Conservation (phyloP, 495 filamentous ascomycete species). For the Apiosordaria backusii region DNA sequence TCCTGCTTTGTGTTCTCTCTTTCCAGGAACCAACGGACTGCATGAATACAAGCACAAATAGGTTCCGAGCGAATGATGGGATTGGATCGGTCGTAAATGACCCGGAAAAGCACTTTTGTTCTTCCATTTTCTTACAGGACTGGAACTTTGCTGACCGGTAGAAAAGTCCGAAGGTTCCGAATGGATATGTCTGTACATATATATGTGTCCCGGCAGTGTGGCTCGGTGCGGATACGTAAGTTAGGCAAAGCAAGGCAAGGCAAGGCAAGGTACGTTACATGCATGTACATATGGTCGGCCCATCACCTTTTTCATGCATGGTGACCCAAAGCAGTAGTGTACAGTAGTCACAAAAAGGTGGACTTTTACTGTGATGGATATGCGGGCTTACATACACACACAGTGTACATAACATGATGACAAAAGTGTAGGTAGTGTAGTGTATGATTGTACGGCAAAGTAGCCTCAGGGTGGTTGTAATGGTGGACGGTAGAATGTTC, state of each 20-base stretch:
- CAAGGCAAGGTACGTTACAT: neutral
- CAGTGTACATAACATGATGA: neutral
- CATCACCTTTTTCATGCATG: neutral
- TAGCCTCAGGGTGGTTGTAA: neutral
- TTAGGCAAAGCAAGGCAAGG: neutral
- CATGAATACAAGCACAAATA: neutral
- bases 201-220: neutral
- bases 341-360: neutral
- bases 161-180: neutral
- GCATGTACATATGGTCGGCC: neutral
- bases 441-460: neutral
- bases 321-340: neutral
- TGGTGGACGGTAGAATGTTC: neutral
- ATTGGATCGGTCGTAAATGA: neutral
- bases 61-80: neutral
- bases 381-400: neutral
- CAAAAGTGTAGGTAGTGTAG: neutral
- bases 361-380: neutral
- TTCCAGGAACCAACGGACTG: neutral
- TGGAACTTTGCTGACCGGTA: neutral
- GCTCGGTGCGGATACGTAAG: neutral
- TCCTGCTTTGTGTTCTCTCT: neutral
- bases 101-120: neutral
- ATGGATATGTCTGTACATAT: neutral
- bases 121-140: neutral